Evolutionary conservation across 2,329 filamentous ascomycete species (phyloP), one percentile per base, ranked within the genome.

Genomic region (Colletotrichum sp.): DNA sequence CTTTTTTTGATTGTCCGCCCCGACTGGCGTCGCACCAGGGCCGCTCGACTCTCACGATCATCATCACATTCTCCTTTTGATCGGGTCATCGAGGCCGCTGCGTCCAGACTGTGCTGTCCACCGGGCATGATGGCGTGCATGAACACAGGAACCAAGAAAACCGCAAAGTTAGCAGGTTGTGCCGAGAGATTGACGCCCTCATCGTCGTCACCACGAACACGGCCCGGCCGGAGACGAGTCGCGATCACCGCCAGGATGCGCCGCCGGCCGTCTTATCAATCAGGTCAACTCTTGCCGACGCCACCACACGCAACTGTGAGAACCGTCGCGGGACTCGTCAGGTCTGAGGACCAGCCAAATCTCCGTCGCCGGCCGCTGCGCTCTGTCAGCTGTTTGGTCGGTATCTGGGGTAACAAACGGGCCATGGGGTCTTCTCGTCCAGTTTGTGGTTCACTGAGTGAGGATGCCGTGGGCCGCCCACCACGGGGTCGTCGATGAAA

Each of bases 401-500:
- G 73, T 69, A 65, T 69, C 73, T 59, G 69, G 73, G 73, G 57
- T 76, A 69, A 18, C 34, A 59, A 28, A 21, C 21, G 21, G 44
- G 44, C 44, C 32, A n/a, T 52, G 34, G 34, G 26, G 12, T 52
- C 26, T 21, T 49, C 44, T 62, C 57, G 12, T 36, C 32, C 63
- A 4, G 32, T 26, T 63, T 7, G 28, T 49, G 34, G 34, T 16
- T 69, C 36, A 9, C 36, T 36, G 9, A 39, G 4, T 1, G 10
- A 21, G 44, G 44, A 49, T 26, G 62, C 60, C 28, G 60, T 63
- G 30, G 60, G 32, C 30, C n/a, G 34, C 32, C 69, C 69, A 67
- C 36, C 6, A 76, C 44, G 70, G 69, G 64, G 73, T 68, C 15
- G 70, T 59, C 70, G 64, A 57, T 73, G 73, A 76, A 69, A 76